These are phyloP conservation scores for Alisma plantagoaquatica DNA, from an alignment of 106 monocot genomes.

Conservation along the genomic window DNA sequence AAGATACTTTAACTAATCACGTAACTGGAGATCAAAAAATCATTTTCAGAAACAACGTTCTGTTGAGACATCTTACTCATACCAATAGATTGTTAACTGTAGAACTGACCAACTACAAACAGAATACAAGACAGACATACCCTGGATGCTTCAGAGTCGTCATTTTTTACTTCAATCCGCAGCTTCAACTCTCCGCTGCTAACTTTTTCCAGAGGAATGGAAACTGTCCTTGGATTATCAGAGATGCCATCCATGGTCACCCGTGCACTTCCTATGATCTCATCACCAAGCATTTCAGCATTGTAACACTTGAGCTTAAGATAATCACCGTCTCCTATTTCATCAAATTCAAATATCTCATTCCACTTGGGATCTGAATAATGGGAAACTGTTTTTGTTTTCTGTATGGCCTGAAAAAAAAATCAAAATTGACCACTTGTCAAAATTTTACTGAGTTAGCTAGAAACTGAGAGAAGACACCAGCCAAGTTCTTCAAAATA, in stretches of 20 bases:
- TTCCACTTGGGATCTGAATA: slow-evolving; percentile 60
- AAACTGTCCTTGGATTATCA: slow-evolving; percentile 63
- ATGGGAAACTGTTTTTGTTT: slow-evolving; percentile 59
- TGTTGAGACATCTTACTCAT: no score
- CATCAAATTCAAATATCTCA: slow-evolving; percentile 74
- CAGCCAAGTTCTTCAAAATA: no score
- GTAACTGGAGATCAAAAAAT: no score
- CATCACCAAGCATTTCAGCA: slow-evolving; percentile 74
- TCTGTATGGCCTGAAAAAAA: slow-evolving; percentile 39
- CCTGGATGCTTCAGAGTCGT: slow-evolving; percentile 27
- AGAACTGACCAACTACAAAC: no score
- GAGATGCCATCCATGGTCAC: slow-evolving; percentile 70
- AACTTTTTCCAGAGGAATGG: slow-evolving; percentile 89
- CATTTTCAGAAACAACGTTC: no score
- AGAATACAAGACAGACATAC: slow-evolving; percentile 9
- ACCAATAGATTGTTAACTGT: no score
- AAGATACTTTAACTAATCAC: no score
- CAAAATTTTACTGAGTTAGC: no score
- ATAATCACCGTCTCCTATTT: slow-evolving; percentile 75
- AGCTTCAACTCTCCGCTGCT: slow-evolving; percentile 76
- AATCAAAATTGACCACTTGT: no score
- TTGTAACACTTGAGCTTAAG: slow-evolving; percentile 76
- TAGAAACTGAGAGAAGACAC: no score
- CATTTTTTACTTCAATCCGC: slow-evolving; percentile 56
- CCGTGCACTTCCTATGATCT: slow-evolving; percentile 63